Conservation (phyloP, 2,329 filamentous ascomycete species). For the Fusarium vanettenii region DNA sequence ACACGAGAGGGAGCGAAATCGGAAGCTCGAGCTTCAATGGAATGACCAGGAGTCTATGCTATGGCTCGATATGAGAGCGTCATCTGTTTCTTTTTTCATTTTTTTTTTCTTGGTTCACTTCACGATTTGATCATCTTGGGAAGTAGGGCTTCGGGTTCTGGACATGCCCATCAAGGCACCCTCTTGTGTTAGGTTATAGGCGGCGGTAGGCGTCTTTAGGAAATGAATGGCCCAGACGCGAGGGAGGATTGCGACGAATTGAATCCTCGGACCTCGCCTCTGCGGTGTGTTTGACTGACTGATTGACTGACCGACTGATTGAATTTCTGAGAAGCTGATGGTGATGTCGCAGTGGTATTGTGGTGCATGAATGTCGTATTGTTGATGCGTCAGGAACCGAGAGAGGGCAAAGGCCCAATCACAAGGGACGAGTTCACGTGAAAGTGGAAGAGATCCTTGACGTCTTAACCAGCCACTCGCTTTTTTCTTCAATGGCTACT, state of each 20-base stretch:
- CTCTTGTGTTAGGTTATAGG: slow-evolving; percentile 43
- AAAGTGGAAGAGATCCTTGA: slow-evolving; percentile 21
- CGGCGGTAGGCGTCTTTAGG: slow-evolving; percentile 42
- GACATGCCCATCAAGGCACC: slow-evolving; percentile 38
- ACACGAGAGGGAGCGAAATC: background rate
- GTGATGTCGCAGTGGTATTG: slow-evolving; percentile 8
- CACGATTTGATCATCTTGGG: slow-evolving; percentile 44
- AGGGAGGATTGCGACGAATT: slow-evolving; percentile 41
- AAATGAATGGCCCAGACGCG: slow-evolving; percentile 24
- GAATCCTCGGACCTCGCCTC: slow-evolving; percentile 33
- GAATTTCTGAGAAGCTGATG: slow-evolving; percentile 1
- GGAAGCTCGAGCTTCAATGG: slow-evolving; percentile 11
- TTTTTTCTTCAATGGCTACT: slow-evolving; percentile 24
- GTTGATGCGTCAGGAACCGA: background rate
- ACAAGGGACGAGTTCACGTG: slow-evolving; percentile 32
- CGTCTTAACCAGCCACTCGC: slow-evolving; percentile 31
- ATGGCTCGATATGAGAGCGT: slow-evolving; percentile 21
- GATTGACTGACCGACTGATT: background rate
- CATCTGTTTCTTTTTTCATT: slow-evolving; percentile 26
- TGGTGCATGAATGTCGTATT: background rate
- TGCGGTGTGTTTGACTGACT: slow-evolving; percentile 18
- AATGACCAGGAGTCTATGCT: slow-evolving; percentile 12
- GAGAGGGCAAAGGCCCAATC: background rate
- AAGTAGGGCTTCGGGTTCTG: slow-evolving; percentile 39
- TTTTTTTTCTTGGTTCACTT: slow-evolving; percentile 30